Conservation (phyloP, 139 green algal species). For the Coccomyxa sp. region DNA sequence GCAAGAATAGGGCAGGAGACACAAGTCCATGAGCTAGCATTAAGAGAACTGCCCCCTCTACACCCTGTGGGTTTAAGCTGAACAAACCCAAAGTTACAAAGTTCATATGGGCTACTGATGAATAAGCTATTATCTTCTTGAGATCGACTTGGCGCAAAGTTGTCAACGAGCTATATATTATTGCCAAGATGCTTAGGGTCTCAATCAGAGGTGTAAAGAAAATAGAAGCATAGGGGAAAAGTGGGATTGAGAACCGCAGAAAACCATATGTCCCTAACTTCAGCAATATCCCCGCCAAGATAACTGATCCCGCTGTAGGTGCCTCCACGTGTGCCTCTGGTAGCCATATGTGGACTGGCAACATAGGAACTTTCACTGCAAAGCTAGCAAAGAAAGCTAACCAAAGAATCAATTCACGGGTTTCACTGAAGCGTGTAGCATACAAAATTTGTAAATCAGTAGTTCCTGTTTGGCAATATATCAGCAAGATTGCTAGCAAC, state of each 20-base stretch:
- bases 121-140: slow-evolving; percentile 74
- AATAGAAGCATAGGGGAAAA: slow-evolving; percentile 57
- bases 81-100: slow-evolving; percentile 64
- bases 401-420: slow-evolving; percentile 46
- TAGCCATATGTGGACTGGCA: slow-evolving; percentile 64
- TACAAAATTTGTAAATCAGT: slow-evolving; percentile 55
- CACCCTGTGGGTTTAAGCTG: slow-evolving; percentile 56
- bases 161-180: slow-evolving; percentile 61
- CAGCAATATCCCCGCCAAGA: slow-evolving; percentile 62
- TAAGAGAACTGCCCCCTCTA: slow-evolving; percentile 57
- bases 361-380: slow-evolving; percentile 65
- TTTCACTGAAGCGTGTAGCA: slow-evolving; percentile 36
- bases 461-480: slow-evolving; percentile 53
- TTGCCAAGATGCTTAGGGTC: slow-evolving; percentile 55
- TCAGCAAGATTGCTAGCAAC: slow-evolving; percentile 46
- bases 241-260: slow-evolving; percentile 57
- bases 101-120: slow-evolving; percentile 62
- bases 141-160: slow-evolving; percentile 64
- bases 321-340: slow-evolving; percentile 68
- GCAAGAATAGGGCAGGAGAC: slow-evolving; percentile 60
- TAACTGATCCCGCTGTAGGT: slow-evolving; percentile 57
- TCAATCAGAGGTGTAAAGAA: slow-evolving; percentile 60
- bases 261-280: slow-evolving; percentile 67
- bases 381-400: slow-evolving; percentile 58
- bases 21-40: slow-evolving; percentile 66